These are phyloP conservation scores for Ophiostoma ulmi DNA, from an alignment of 2,329 filamentous ascomycete genomes.

Conservation along the genomic window DNA sequence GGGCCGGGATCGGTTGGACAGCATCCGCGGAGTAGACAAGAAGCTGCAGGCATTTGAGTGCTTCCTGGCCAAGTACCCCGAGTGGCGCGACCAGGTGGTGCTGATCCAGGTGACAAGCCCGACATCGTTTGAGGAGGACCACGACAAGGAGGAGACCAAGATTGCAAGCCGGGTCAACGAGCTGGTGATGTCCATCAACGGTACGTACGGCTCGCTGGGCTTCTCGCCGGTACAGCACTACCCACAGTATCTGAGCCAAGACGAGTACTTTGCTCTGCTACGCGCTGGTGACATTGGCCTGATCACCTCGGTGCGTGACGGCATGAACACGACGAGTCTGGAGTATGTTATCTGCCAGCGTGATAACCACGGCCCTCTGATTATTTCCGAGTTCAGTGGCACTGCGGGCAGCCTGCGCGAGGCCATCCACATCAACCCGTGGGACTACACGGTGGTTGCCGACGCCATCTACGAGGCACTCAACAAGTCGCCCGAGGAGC, in stretches of 20 bases:
- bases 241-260: slow-evolving; percentile 81
- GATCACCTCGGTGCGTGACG: slow-evolving; percentile 92
- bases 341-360: slow-evolving; percentile 93
- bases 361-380: slow-evolving; percentile 78
- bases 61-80: slow-evolving; percentile 83
- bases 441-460: slow-evolving; percentile 81
- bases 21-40: slow-evolving; percentile 87
- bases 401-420: slow-evolving; percentile 79
- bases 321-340: slow-evolving; percentile 95
- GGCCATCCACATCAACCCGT: slow-evolving; percentile 94
- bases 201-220: slow-evolving; percentile 77
- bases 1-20: slow-evolving; percentile 87
- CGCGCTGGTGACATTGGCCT: slow-evolving; percentile 84
- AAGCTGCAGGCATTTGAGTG: slow-evolving; percentile 92
- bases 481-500: slow-evolving; percentile 64
- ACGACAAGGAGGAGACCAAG: slow-evolving; percentile 71
- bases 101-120: slow-evolving; percentile 93
- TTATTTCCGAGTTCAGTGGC: slow-evolving; percentile 93
- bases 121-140: slow-evolving; percentile 71
- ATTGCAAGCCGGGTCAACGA: slow-evolving; percentile 86
- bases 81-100: slow-evolving; percentile 89
- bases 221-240: slow-evolving; percentile 93
- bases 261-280: slow-evolving; percentile 93
- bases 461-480: slow-evolving; percentile 77
- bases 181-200: slow-evolving; percentile 86